Evolutionary conservation across 805 yeast genomes (phyloP).

Genomic region (Jamesozyma hellenica): DNA sequence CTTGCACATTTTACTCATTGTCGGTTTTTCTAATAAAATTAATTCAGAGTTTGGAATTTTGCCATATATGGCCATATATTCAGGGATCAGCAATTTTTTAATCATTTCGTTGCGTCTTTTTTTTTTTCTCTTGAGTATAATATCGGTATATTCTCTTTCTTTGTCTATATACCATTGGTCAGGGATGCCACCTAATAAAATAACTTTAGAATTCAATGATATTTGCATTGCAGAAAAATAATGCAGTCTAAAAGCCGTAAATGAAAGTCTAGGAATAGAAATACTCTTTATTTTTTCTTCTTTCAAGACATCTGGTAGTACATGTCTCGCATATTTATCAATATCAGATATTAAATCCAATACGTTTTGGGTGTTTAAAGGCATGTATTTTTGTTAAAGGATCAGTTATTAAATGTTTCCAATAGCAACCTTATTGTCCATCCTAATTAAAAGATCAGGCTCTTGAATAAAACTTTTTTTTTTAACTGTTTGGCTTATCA

Average conservation of each 20-base stretch:
- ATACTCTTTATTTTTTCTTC: neutral
- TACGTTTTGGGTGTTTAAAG: conserved; percentile 7
- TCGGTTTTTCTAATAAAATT: too few species aligned
- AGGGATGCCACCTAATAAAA: conserved; percentile 52
- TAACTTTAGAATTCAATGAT: conserved; percentile 37
- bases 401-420: too few species aligned
- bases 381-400: too few species aligned
- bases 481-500: too few species aligned
- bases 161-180: conserved; percentile 37
- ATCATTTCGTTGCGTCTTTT: neutral
- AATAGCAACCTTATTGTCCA: neutral
- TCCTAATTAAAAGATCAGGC: too few species aligned
- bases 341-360: conserved; percentile 15
- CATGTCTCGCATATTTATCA: conserved; percentile 5
- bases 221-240: conserved; percentile 43
- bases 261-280: conserved; percentile 42
- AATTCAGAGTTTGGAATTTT: too few species aligned
- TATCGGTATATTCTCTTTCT: conserved; percentile 3
- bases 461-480: too few species aligned
- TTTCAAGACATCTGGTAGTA: neutral
- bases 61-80: too few species aligned
- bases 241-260: conserved; percentile 49
- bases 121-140: conserved; percentile 3
- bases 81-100: neutral
- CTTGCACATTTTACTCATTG: too few species aligned